phyloP scores from a whole-genome alignment of 2,329 filamentous ascomycete genomes.

The Corinectria fuckeliana region DNA sequence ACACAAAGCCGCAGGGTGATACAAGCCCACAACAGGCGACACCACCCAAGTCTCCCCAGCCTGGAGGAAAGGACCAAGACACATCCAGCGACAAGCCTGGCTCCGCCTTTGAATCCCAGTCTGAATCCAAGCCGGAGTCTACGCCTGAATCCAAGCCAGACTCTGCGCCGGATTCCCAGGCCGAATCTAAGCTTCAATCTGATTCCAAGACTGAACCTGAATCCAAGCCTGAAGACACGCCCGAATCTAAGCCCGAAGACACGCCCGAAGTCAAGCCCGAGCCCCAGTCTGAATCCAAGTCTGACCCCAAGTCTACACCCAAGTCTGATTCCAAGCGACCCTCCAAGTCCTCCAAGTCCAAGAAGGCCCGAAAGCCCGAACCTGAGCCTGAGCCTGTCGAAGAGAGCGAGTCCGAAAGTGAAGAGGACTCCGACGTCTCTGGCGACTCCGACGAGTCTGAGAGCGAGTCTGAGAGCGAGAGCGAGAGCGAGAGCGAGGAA shows the following conservation, averaged over 20 bases:
- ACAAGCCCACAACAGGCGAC: constrained; percentile 14
- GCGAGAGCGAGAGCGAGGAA: constrained; percentile 26
- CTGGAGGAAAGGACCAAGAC: neutral
- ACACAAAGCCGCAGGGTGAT: constrained; percentile 16
- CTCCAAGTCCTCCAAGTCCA: neutral
- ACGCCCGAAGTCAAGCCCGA: neutral
- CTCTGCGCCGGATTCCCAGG: too few species aligned
- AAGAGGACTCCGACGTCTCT: constrained; percentile 16
- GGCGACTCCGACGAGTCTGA: constrained; percentile 19
- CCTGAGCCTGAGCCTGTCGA: constrained; percentile 6
- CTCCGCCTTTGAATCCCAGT: neutral
- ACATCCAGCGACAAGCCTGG: neutral
- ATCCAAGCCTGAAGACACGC: constrained; percentile 21
- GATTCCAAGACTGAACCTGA: too few species aligned
- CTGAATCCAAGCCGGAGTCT: neutral
- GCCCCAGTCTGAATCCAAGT: constrained; percentile 6
- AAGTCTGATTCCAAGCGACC: constrained; percentile 1
- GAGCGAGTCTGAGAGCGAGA: constrained; percentile 22
- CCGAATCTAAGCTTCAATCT: neutral
- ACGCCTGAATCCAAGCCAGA: constrained; percentile 1
- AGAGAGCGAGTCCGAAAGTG: constrained; percentile 13
- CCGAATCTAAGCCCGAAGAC: neutral
- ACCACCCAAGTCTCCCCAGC: constrained; percentile 11
- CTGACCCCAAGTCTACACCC: constrained; percentile 18
- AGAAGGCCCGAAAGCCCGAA: constrained; percentile 1